Percentiles rank a stretch among this genome's conserved stretches.
These are phyloP conservation scores for Ophiocordyceps polyrhachis-furcata DNA, from an alignment of 2,329 filamentous ascomycete genomes.

Conservation along the genomic window DNA sequence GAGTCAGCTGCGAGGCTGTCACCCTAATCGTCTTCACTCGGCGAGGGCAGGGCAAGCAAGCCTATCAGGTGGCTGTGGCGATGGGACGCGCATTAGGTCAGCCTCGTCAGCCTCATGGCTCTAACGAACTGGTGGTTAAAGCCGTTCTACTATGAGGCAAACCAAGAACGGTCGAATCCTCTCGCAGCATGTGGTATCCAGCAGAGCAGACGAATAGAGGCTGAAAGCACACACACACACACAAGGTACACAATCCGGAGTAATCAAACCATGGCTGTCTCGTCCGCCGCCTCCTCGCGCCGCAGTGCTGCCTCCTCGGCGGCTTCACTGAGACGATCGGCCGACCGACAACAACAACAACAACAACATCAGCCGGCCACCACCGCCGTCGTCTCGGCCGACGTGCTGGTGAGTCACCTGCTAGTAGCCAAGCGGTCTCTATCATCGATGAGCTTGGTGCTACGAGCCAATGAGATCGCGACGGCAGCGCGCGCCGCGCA, in stretches of 20 bases:
- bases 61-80: no score
- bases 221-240: background rate
- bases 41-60: no score
- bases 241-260: background rate
- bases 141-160: no score
- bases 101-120: no score
- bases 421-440: slow-evolving; percentile 76
- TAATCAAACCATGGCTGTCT: slow-evolving; percentile 14
- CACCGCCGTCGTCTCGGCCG: slow-evolving; percentile 27
- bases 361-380: no score
- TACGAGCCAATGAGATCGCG: slow-evolving; percentile 74
- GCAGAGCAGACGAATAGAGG: background rate
- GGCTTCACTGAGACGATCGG: slow-evolving; percentile 14
- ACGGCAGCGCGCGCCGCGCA: slow-evolving; percentile 55
- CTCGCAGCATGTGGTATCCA: background rate
- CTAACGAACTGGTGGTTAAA: no score
- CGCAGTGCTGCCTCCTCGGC: slow-evolving; percentile 18
- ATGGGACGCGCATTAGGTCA: no score
- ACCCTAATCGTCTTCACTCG: no score
- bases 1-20: no score
- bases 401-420: slow-evolving; percentile 67
- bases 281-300: slow-evolving; percentile 15
- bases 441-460: slow-evolving; percentile 64
- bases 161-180: no score
- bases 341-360: slow-evolving; percentile 6